Evolutionary conservation across 441 rosid genomes (phyloP).

Genomic region (Metrosideros polymorpha): DNA sequence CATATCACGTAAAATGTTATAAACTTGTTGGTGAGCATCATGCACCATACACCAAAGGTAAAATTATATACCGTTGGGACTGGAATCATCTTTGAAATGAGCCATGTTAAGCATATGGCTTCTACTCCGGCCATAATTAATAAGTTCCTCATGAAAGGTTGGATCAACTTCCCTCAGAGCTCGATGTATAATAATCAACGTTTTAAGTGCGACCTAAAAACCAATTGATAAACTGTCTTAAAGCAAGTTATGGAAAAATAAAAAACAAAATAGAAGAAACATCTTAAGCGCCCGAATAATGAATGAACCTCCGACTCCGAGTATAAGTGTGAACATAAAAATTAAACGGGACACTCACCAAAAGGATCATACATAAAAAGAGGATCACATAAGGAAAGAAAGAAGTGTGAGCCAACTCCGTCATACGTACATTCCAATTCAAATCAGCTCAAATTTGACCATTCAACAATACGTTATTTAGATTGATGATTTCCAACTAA

Average conservation of each 20-base stretch:
- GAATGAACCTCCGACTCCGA: neutral
- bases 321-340: neutral
- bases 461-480: neutral
- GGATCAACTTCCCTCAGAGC: slow-evolving; percentile 98
- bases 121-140: slow-evolving; percentile 84
- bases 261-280: neutral
- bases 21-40: slow-evolving; percentile 3
- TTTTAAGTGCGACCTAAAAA: slow-evolving; percentile 84
- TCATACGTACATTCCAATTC: neutral
- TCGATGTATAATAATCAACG: slow-evolving; percentile 87
- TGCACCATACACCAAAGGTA: neutral
- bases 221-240: neutral
- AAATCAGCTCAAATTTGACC: neutral
- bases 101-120: slow-evolving; percentile 92
- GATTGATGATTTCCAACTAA: neutral
- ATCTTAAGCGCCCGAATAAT: neutral
- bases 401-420: no score
- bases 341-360: neutral
- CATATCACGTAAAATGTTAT: slow-evolving; percentile 14
- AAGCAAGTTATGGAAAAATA: neutral
- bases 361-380: neutral
- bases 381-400: neutral
- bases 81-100: slow-evolving; percentile 94
- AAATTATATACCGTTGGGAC: slow-evolving; percentile 63
- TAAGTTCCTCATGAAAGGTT: slow-evolving; percentile 89